These are phyloP conservation scores for Kodamaea arcana DNA, from an alignment of 1,139 yeast genomes.

Conservation along the genomic window DNA sequence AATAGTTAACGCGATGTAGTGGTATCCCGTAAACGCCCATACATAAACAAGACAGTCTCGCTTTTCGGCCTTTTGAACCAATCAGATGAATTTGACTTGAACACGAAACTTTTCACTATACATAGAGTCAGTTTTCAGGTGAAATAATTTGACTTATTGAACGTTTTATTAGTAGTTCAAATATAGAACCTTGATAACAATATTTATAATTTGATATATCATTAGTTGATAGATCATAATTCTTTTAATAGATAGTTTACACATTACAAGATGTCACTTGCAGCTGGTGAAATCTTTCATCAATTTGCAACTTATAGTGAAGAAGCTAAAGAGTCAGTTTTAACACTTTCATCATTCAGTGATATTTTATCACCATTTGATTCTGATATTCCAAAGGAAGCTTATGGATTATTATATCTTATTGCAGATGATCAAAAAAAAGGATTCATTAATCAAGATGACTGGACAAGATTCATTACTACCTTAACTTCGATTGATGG, in stretches of 20 bases:
- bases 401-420: slow-evolving; percentile 52
- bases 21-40: neutral
- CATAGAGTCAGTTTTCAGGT: neutral
- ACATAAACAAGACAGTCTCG: neutral
- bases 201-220: neutral
- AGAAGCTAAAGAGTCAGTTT: slow-evolving; percentile 17
- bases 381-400: slow-evolving; percentile 37
- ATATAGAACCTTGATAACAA: neutral
- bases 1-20: neutral
- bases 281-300: slow-evolving; percentile 37
- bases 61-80: neutral
- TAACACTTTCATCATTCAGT: slow-evolving; percentile 37
- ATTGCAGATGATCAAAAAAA: slow-evolving; percentile 61
- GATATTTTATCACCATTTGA: slow-evolving; percentile 42
- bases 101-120: neutral
- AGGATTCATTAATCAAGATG: slow-evolving; percentile 56
- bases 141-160: neutral
- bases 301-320: slow-evolving; percentile 34
- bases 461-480: slow-evolving; percentile 57
- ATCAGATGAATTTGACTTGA: neutral
- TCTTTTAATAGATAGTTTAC: neutral
- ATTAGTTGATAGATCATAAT: neutral
- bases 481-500: slow-evolving; percentile 56
- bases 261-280: neutral
- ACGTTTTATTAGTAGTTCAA: too few species aligned